Base-by-base conservation (phyloP, 108 stramenopile species). In the Skeletonema potamos region DNA sequence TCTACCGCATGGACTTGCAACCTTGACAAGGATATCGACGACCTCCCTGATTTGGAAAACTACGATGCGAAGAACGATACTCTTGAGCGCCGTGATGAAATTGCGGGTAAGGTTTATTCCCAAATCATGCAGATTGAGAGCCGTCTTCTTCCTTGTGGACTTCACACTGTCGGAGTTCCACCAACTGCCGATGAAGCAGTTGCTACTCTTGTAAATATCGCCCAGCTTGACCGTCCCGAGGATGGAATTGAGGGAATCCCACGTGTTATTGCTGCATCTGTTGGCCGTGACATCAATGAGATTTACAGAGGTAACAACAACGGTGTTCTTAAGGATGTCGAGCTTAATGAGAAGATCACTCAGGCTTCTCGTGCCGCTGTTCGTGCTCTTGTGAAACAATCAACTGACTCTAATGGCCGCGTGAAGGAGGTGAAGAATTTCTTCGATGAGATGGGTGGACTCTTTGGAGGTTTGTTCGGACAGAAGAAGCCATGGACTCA, bases 71-170 rank as follows among this genome's bases (percentile, higher is more conserved):
- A 85, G 79, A 64, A 60, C 22, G 90, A 95, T 70, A 90, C 86
- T 46, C 27, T 79, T n/a, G 97, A 96, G 58, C 76, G 82, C 51
- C 89, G 96, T 70, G 93, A 95, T 58, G 83, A 85, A 18, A 90
- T 96, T 71, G 89, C 89, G 43, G 96, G 96, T 64, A 70, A 86
- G 69, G 91, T 97, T 27, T 97, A 97, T 80, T 64, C 89, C 15
- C 89, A 94, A 54, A 95, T 98, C 69, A 98, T 98, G 97, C 96
- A 98, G 71, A 98, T 98, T 68, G 97, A 98, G 78, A 88, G 87
- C 58, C 96, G 97, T 65, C 89, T 98, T n/a, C 87, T 97, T 18
- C 97, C 97, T 15, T 96, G 96, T 68, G 97, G 97, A 28, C 86
- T 97, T 33, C 97, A 97, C 82, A 97, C 97, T 34, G 95, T 97